Conservation (phyloP, 78 protist species). For the Isochrysis galbana region DNA sequence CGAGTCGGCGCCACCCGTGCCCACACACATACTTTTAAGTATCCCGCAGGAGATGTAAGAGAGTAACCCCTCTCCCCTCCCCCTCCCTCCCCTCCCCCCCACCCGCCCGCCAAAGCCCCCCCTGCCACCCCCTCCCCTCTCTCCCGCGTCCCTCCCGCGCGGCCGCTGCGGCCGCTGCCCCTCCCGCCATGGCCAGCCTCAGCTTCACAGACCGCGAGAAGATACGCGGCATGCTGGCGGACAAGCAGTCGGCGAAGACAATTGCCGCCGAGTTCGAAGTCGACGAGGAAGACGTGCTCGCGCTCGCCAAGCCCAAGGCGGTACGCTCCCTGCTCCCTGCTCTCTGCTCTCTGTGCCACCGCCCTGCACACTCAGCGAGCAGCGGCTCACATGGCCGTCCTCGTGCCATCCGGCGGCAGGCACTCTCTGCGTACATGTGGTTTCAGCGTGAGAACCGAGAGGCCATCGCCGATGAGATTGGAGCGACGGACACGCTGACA, state of each 20-base stretch:
- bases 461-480: background rate
- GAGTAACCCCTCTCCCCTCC: too few relatives aligned
- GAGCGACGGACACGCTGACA: background rate
- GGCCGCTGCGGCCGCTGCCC: too few relatives aligned
- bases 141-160: too few relatives aligned
- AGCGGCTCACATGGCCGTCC: background rate
- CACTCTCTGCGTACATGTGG: background rate
- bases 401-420: background rate
- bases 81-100: too few relatives aligned
- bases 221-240: conserved; percentile 15
- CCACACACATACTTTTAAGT: too few relatives aligned
- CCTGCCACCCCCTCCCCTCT: too few relatives aligned
- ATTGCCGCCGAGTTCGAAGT: background rate
- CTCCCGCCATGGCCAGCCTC: too few relatives aligned
- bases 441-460: background rate
- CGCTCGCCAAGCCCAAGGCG: background rate
- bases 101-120: too few relatives aligned
- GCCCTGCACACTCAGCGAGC: background rate
- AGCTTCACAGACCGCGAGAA: too few relatives aligned
- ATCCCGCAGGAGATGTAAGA: too few relatives aligned
- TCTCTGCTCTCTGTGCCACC: background rate
- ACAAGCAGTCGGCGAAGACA: background rate
- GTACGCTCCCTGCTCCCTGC: background rate
- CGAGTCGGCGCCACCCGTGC: too few relatives aligned
- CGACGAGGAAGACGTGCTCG: background rate